Base-by-base conservation (phyloP, 1,284 basidiomycete species). In the Papiliotrema laurentii region DNA sequence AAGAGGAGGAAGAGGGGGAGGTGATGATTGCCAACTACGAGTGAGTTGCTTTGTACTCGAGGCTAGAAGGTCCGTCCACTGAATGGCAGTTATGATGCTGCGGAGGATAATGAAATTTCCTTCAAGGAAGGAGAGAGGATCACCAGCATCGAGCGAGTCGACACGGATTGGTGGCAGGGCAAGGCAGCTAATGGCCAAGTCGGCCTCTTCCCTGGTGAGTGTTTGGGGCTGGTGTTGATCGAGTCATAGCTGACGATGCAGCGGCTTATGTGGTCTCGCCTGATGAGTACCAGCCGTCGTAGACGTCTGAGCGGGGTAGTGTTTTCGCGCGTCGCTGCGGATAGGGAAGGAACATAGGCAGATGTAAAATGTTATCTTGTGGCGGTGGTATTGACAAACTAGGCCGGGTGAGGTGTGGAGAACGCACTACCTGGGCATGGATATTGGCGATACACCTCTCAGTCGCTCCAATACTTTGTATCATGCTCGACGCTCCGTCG, bases 161-260 rank as follows among this genome's bases (percentile, higher is more conserved):
- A 70, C 45, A 87, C 90, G 18, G 89, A 91, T 58, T 94, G 91
- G 90, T 94, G 90, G 90, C 79, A 84, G 59, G 91, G 90, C 6
- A 2, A 80, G 74, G 57, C 41, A 10, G 79, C 81, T 55, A 73
- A 80, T 48, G 89, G 87, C 2, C 74, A 79, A 38, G 69, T 78
- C 46, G 90, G 89, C 13, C 75, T 91, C 55, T 92, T 96, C 83
- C 90, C 90, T 56, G 85, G 86, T 86, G 64, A 58, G 82, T 77
- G 14, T 10, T 31, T 16, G 30, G 9, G 16, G 9, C 16, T 31
- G 30, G 30, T 16, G 30, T 16, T 16, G 16, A 31, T 9, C 9
- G 30, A 31, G 30, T 31, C 30, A 31, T 9, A 36, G 11, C 37
- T 47, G 35, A 38, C 27, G 26, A 33, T 27, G 13, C 14, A 43